Evolutionary conservation across 78 protist genomes (phyloP).

Genomic region (Dictyostelium firmibasis): DNA sequence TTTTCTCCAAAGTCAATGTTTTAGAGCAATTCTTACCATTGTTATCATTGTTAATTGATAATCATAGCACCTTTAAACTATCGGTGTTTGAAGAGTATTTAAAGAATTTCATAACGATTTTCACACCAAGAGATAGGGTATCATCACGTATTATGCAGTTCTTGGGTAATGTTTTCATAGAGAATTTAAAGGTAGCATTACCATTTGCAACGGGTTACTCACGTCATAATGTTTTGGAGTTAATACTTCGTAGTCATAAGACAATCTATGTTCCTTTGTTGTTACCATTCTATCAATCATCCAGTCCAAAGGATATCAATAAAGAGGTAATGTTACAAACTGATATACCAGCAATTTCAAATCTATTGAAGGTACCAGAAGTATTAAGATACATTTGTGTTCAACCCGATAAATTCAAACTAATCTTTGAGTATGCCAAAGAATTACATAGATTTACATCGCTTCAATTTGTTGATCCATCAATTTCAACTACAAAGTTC

Average conservation of each 20-base stretch:
- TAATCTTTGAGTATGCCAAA: slow-evolving; percentile 29
- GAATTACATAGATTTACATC: slow-evolving; percentile 40
- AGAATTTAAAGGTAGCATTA: background rate
- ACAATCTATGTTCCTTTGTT: slow-evolving; percentile 37
- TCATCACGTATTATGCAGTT: slow-evolving; percentile 19
- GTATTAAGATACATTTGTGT: slow-evolving; percentile 3
- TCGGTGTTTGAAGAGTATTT: slow-evolving; percentile 57
- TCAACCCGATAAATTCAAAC: background rate
- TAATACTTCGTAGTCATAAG: slow-evolving; percentile 39
- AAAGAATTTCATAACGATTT: slow-evolving; percentile 50
- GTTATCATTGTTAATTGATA: slow-evolving; percentile 44
- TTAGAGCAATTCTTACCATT: slow-evolving; percentile 14
- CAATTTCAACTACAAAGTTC: slow-evolving; percentile 41
- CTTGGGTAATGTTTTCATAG: slow-evolving; percentile 21
- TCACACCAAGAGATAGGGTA: slow-evolving; percentile 39
- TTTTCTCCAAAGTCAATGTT: background rate
- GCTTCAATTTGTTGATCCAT: slow-evolving; percentile 66
- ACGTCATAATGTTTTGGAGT: slow-evolving; percentile 15
- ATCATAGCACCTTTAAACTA: slow-evolving; percentile 26
- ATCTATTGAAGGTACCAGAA: background rate
- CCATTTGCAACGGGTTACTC: slow-evolving; percentile 67
- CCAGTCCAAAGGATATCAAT: slow-evolving; percentile 5
- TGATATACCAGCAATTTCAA: slow-evolving; percentile 4
- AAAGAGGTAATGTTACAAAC: slow-evolving; percentile 64
- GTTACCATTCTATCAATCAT: slow-evolving; percentile 59